Conservation (phyloP, 192 early-diverging fungal genomes). For the Backusella mclennaniae region DNA sequence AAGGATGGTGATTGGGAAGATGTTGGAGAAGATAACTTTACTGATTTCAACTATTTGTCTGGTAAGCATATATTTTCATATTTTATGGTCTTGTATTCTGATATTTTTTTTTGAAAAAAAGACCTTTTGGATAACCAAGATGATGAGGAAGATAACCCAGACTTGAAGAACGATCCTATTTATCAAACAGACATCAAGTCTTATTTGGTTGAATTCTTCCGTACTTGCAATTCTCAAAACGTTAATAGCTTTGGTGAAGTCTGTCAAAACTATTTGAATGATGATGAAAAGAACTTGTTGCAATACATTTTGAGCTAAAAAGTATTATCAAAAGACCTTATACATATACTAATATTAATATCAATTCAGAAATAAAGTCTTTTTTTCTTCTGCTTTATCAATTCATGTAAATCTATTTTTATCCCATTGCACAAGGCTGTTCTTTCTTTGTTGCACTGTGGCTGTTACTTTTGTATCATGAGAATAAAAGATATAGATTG, state of each 20-base stretch:
- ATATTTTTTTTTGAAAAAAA: background rate
- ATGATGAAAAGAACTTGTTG: slow-evolving; percentile 26
- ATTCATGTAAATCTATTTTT: no score
- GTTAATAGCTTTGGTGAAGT: slow-evolving; percentile 36
- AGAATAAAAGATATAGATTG: no score
- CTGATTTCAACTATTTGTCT: slow-evolving; percentile 44
- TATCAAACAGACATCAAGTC: slow-evolving; percentile 67
- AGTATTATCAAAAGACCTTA: background rate
- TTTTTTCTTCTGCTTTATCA: no score
- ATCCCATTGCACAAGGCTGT: no score
- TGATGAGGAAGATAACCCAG: slow-evolving; percentile 63
- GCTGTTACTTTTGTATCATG: no score
- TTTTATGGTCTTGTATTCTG: background rate
- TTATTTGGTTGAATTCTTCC: slow-evolving; percentile 58
- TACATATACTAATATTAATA: background rate
- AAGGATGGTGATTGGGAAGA: slow-evolving; percentile 66
- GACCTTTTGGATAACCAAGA: slow-evolving; percentile 44
- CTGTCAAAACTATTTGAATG: slow-evolving; percentile 36
- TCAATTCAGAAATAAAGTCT: background rate
- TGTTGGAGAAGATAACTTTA: slow-evolving; percentile 49
- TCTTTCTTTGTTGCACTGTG: no score
- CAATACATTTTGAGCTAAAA: background rate
- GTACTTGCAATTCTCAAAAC: slow-evolving; percentile 51
- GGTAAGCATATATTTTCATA: slow-evolving; percentile 27
- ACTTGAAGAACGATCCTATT: slow-evolving; percentile 64